A percentile compares a stretch with the other conserved stretches of the same genome.
Evolutionary conservation across 2,329 filamentous ascomycete species (phyloP).

Genomic region (Exophiala phaeomuriformis): DNA sequence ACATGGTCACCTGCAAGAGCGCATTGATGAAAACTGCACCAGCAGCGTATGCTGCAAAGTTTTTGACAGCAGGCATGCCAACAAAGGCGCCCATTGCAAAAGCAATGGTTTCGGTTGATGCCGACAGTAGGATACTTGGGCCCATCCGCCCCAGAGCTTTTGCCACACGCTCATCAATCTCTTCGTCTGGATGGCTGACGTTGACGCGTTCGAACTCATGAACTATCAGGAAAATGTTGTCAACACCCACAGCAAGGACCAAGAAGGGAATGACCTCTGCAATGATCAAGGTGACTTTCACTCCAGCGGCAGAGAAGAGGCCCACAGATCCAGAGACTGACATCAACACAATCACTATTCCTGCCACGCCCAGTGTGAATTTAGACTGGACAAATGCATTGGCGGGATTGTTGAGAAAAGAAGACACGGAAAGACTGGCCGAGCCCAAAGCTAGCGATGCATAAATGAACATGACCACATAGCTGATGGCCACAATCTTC

Average conservation of each 20-base stretch:
- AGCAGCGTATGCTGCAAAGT: conserved; percentile 93
- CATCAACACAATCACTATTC: conserved; percentile 94
- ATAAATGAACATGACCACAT: conserved; percentile 98
- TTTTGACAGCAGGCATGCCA: conserved; percentile 94
- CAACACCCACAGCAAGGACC: conserved; percentile 89
- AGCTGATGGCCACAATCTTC: conserved; percentile 92
- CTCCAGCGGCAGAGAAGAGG: conserved; percentile 80
- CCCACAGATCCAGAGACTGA: conserved; percentile 94
- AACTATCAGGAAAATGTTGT: conserved; percentile 98
- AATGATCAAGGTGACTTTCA: conserved; percentile 95
- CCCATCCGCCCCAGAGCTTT: conserved; percentile 92
- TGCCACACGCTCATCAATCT: conserved; percentile 77
- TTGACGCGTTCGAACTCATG: conserved; percentile 97
- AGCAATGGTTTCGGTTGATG: conserved; percentile 86
- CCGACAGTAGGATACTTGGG: conserved; percentile 89
- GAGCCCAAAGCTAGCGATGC: conserved; percentile 88
- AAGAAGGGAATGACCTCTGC: conserved; percentile 98
- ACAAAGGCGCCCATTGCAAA: conserved; percentile 91
- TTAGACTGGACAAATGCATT: conserved; percentile 90
- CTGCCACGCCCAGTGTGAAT: conserved; percentile 87
- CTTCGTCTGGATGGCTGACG: conserved; percentile 77
- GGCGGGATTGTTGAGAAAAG: conserved; percentile 72
- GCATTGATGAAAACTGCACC: conserved; percentile 97
- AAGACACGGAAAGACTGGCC: conserved; percentile 68
- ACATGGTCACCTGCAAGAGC: conserved; percentile 93